These are phyloP conservation scores for Sporothrix inflata DNA, from an alignment of 2,329 filamentous ascomycete genomes.

Conservation along the genomic window DNA sequence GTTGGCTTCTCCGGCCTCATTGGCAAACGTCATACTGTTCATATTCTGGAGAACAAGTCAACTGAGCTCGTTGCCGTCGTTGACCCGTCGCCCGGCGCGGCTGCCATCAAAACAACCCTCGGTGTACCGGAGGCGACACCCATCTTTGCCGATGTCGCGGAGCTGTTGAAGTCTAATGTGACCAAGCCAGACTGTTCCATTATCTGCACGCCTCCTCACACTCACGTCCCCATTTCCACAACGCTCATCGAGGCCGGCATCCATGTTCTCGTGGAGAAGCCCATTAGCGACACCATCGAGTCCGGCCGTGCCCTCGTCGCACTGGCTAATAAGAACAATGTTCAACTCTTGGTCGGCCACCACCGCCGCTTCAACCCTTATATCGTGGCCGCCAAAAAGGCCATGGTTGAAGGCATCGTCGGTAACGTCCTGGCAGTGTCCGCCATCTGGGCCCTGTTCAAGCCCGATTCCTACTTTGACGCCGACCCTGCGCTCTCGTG, in stretches of 20 bases:
- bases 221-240: slow-evolving; percentile 56
- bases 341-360: slow-evolving; percentile 54
- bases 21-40: slow-evolving; percentile 8
- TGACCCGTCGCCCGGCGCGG: slow-evolving; percentile 14
- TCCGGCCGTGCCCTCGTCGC: slow-evolving; percentile 40
- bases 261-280: slow-evolving; percentile 63
- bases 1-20: slow-evolving; percentile 26
- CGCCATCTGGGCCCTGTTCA: slow-evolving; percentile 58
- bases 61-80: slow-evolving; percentile 37
- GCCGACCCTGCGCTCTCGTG: slow-evolving; percentile 51
- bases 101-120: not conserved
- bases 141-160: not conserved
- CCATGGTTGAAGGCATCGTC: slow-evolving; percentile 42
- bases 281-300: slow-evolving; percentile 49
- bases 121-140: not conserved
- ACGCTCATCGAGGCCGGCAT: slow-evolving; percentile 52
- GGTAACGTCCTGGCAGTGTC: slow-evolving; percentile 51
- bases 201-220: slow-evolving; percentile 58
- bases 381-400: slow-evolving; percentile 52
- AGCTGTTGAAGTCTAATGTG: not conserved
- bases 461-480: slow-evolving; percentile 56
- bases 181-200: slow-evolving; percentile 1
- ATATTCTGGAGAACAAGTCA: slow-evolving; percentile 35
- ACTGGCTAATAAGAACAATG: slow-evolving; percentile 31
- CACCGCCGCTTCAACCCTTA: slow-evolving; percentile 64